Evolutionary conservation across 2,329 filamentous ascomycete species (phyloP), one percentile per base, ranked within the genome.

Genomic region (Talaromyces sp.): DNA sequence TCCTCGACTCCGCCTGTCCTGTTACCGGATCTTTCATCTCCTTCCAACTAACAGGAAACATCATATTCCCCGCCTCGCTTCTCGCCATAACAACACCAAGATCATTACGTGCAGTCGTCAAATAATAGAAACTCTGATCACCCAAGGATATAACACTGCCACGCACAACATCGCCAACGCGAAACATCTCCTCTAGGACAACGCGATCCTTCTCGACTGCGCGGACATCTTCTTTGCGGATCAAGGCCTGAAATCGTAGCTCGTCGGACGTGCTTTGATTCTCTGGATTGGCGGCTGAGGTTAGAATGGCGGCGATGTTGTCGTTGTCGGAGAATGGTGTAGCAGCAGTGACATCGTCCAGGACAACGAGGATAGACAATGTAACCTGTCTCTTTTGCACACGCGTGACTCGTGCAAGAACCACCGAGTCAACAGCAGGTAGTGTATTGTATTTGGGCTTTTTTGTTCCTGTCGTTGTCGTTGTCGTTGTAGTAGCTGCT

Each of bases 141-240:
- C 94, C 94, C 13, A 97, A 76, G 7, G 89, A 94, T 59, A 96
- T 94, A 68, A 99, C 91, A 57, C 87, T 83, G 4, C 91, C 94
- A 53, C 90, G 79, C 53, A 99, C 89, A 63, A 97, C 85, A 77
- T 99, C 94, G 0, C 94, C 94, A 0, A 95, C 92, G 63, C 91
- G 83, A 70, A 97, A 97, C 67, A 88, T 89, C 72, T 96, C 91
- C 64, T 90, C 87, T 62, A 97, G 89, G 71, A 89, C 90, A 43
- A 97, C 90, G 65, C 90, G 89, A 71, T 97, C 94, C 77, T 97
- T 96, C 77, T 99, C 94, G 17, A 94, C 96, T 2, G 91, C 91
- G 57, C 94, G 83, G 35, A 99, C 90, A 70, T 99, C 94, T 76
- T 97, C 93, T 62, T 87, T 85, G 17, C 91, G 83, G 60, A 96